These are phyloP conservation scores for Colletotrichum godetiae DNA, from an alignment of 2,329 filamentous ascomycete species.

Conservation along the genomic window DNA sequence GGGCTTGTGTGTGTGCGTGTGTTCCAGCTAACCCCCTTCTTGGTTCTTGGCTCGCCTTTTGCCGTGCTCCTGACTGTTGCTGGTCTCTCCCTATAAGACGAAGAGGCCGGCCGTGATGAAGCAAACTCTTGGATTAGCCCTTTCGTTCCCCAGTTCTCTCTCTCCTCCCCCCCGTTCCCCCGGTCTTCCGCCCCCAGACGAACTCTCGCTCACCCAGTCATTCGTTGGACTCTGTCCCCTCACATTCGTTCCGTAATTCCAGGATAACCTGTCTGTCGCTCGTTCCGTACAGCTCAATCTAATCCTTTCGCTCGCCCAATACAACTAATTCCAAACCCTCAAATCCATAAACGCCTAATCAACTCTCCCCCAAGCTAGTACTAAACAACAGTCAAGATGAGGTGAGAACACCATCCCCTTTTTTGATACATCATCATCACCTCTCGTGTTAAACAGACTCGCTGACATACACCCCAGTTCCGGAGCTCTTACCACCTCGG, in stretches of 20 bases:
- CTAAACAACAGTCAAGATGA: conserved; percentile 35
- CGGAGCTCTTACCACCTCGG: conserved; percentile 44
- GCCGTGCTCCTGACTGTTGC: background rate
- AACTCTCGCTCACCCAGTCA: conserved; percentile 7
- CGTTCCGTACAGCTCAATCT: conserved; percentile 23
- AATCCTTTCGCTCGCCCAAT: background rate
- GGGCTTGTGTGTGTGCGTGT: background rate
- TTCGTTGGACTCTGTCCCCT: conserved; percentile 22
- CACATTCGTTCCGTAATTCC: conserved; percentile 17
- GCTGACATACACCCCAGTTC: conserved; percentile 40
- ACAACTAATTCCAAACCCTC: background rate
- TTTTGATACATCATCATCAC: background rate
- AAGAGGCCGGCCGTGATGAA: conserved; percentile 8
- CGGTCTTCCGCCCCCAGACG: conserved; percentile 1
- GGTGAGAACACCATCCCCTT: conserved; percentile 13
- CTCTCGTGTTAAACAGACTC: background rate
- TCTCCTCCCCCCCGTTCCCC: background rate
- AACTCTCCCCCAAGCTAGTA: background rate
- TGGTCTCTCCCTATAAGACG: conserved; percentile 11
- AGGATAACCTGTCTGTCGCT: conserved; percentile 17
- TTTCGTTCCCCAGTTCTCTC: conserved; percentile 10
- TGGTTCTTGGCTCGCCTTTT: background rate
- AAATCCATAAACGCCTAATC: background rate
- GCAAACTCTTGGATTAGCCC: background rate
- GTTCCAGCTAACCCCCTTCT: background rate